Evolutionary conservation across 192 early-diverging fungal species (phyloP), one percentile per base, ranked within the genome.

Genomic region (Podila horticola): DNA sequence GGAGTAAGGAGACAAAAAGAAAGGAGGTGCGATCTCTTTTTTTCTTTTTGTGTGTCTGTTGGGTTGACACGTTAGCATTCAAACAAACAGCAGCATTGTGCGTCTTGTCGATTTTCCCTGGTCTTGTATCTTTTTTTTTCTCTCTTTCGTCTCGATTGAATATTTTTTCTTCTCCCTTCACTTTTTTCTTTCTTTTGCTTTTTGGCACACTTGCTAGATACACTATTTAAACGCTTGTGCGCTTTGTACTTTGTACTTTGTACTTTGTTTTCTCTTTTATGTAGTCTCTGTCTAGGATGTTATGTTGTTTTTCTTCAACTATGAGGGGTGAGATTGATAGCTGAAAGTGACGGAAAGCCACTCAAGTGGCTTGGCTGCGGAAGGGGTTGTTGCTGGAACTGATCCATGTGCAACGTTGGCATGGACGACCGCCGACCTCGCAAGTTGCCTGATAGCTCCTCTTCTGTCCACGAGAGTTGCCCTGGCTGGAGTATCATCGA

Each of bases 391-490:
- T 48, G 12, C 24, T 65, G 48, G 19, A 30, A 34, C 50, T 52
- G 62, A 5, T 13, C 36, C 34, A 64, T 41, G 17, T 66, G 64
- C 10, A 66, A 36, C 11, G 71, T 66, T 1, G 64, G 64, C 71
- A 73, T 73, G 9, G 71, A 73, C 2, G 64, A 73, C 20, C 63
- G 71, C 24, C 71, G 48, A 8, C 52, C 38, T 4, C 64, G 71
- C 0, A 55, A 17, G 12, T 19, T 29, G 12, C 62, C 38, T 17
- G 57, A n/a, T 10, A 29, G 3, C 22, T 50, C 71, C 19, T 73
- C 71, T 0, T 73, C 71, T 29, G 59, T 17, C 63, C 55, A 73
- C 28, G n/a, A 58, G 36, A 73, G 22, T 11, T 73, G 71, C 11
- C 28, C 41, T 8, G 59, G 48, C 41, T 70, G 68, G 4, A 29